These are phyloP conservation scores for Russula virescens DNA, from an alignment of 768 basidiomycete genomes.

Conservation along the genomic window DNA sequence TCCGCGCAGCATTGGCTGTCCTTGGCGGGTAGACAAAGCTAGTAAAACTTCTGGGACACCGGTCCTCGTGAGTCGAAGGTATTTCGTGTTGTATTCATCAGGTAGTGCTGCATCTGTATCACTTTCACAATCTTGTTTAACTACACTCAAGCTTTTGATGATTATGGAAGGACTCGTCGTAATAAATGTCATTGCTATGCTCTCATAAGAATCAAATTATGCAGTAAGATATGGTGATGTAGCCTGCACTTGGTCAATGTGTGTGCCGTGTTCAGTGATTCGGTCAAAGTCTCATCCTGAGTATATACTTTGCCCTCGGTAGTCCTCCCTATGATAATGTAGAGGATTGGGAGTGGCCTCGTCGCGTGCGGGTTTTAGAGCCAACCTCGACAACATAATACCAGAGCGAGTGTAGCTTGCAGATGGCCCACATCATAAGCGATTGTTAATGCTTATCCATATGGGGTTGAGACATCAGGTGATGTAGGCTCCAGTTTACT, in stretches of 20 bases:
- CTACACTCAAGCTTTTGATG: background rate
- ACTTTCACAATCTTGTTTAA: background rate
- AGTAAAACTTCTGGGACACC: background rate
- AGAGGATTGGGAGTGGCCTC: background rate
- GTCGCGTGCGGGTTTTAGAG: background rate
- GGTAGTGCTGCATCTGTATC: background rate
- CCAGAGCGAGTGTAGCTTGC: background rate
- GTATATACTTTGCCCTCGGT: background rate
- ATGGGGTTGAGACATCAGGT: background rate
- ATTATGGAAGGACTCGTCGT: background rate
- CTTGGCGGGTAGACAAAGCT: constrained; percentile 44
- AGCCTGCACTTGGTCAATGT: background rate
- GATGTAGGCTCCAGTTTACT: background rate
- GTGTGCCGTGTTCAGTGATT: too few species aligned
- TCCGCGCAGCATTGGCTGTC: constrained; percentile 65
- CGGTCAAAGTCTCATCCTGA: background rate
- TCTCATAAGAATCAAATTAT: background rate
- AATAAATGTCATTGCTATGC: constrained; percentile 1
- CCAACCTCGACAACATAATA: background rate
- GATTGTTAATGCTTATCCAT: background rate
- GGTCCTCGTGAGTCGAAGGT: too few species aligned
- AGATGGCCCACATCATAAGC: background rate
- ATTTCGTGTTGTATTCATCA: background rate
- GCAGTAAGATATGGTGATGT: background rate
- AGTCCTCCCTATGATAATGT: background rate